phyloP scores from a whole-genome alignment of 2,329 filamentous ascomycete genomes.

The Hymenoscyphus fraxineus region DNA sequence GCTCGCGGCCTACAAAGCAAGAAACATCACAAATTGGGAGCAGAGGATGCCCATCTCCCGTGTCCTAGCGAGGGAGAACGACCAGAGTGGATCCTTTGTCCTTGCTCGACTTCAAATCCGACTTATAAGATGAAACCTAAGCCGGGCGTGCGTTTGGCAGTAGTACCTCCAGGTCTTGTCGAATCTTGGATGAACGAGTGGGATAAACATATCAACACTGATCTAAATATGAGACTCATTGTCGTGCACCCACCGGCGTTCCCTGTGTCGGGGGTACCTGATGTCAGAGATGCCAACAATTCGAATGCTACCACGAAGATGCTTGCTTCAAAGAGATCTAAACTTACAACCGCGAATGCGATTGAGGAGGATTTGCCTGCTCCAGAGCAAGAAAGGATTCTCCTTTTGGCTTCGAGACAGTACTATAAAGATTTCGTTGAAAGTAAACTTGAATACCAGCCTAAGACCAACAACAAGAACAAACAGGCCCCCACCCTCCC shows the following conservation, averaged over 20 bases:
- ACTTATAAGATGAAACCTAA: constrained; percentile 16
- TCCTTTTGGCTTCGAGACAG: constrained; percentile 19
- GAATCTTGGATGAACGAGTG: constrained; percentile 21
- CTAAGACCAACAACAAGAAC: neutral
- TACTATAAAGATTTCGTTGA: constrained; percentile 14
- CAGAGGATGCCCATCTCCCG: constrained; percentile 11
- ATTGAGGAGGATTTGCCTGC: neutral
- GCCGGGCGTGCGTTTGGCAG: constrained; percentile 20
- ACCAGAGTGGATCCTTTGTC: constrained; percentile 23
- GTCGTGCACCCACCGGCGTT: constrained; percentile 14
- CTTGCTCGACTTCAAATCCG: constrained; percentile 16
- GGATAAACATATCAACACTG: constrained; percentile 19
- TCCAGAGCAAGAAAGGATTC: constrained; percentile 16
- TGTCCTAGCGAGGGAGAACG: constrained; percentile 9
- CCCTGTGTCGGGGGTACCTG: neutral
- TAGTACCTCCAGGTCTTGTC: constrained; percentile 20
- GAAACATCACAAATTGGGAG: neutral
- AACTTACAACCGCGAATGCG: neutral
- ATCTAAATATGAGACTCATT: constrained; percentile 17
- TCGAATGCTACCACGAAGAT: neutral
- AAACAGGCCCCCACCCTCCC: neutral
- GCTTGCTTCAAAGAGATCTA: neutral
- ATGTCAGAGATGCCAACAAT: neutral
- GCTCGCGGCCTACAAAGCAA: neutral
- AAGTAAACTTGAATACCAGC: constrained; percentile 6